These are phyloP conservation scores for Clarkia xantiana DNA, from an alignment of 345 rosid species.

Conservation along the genomic window DNA sequence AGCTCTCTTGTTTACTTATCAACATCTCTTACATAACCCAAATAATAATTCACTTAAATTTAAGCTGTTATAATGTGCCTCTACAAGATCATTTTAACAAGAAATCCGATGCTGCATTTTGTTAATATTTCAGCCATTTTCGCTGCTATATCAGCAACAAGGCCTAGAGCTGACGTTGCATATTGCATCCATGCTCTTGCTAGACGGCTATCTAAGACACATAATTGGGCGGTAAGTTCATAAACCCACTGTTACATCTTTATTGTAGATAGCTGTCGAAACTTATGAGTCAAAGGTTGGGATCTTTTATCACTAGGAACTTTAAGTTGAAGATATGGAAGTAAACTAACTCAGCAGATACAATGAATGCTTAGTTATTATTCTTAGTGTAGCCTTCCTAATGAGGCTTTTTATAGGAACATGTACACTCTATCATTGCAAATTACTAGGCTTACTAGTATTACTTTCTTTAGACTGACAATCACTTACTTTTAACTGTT, in stretches of 20 bases:
- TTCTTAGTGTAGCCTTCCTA: too few species aligned
- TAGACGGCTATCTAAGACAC: constrained; percentile 69
- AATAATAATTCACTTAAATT: too few species aligned
- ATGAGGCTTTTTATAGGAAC: too few species aligned
- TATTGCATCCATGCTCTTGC: constrained; percentile 93
- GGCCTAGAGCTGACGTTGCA: constrained; percentile 98
- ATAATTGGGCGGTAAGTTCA: constrained; percentile 87
- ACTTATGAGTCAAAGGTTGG: background rate
- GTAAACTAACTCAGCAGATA: too few species aligned
- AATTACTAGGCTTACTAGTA: too few species aligned
- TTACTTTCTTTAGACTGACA: too few species aligned
- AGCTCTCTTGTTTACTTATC: too few species aligned
- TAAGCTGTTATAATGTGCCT: too few species aligned
- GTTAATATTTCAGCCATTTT: constrained; percentile 51
- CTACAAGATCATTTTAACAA: background rate
- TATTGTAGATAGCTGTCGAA: background rate
- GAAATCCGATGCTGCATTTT: background rate
- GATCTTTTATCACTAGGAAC: background rate
- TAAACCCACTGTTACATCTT: background rate
- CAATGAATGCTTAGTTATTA: too few species aligned
- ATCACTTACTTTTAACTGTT: too few species aligned
- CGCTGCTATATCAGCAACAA: constrained; percentile 81
- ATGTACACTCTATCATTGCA: too few species aligned
- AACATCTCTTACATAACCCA: background rate
- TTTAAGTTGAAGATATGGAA: too few species aligned